Conservation (phyloP, 1,139 yeast genomes). For the Yamadazyma epiphylla region DNA sequence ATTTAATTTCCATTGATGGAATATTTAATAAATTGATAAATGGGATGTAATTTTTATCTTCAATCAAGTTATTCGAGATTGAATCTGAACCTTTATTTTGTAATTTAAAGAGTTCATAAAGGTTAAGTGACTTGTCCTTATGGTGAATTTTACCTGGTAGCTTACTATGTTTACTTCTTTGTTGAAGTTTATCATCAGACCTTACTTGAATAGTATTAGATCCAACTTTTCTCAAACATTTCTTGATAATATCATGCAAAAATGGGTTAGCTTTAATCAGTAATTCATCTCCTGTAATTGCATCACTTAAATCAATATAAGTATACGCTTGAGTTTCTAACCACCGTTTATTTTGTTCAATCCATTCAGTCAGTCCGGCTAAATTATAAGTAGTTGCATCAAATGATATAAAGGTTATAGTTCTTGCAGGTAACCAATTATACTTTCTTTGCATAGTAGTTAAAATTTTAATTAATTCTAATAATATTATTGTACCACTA, state of each 20-base stretch:
- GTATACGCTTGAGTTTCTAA: conserved; percentile 62
- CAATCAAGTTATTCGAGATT: conserved; percentile 39
- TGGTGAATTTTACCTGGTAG: conserved; percentile 6
- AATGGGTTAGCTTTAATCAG: conserved; percentile 66
- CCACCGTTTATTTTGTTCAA: conserved; percentile 52
- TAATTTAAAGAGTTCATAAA: conserved; percentile 26
- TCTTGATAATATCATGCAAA: conserved; percentile 42
- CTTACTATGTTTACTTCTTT: conserved; percentile 2
- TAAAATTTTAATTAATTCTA: conserved; percentile 70
- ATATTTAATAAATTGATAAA: conserved; percentile 62
- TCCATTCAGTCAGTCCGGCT: conserved; percentile 84
- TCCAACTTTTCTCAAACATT: conserved; percentile 35
- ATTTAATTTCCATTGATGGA: conserved; percentile 63
- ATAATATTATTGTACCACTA: conserved; percentile 71
- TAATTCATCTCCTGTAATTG: conserved; percentile 60
- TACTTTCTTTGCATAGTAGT: conserved; percentile 61
- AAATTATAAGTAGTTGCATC: conserved; percentile 80
- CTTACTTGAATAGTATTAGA: conserved; percentile 9
- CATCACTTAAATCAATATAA: conserved; percentile 75
- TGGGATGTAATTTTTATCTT: conserved; percentile 66
- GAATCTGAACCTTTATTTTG: conserved; percentile 23
- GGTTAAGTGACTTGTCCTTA: conserved; percentile 9
- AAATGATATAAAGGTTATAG: conserved; percentile 81
- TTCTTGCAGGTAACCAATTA: conserved; percentile 82
- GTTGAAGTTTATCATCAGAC: conserved; percentile 1